phyloP scores from a whole-genome alignment of 805 yeast species.

The Zygosaccharomyces bisporus region DNA sequence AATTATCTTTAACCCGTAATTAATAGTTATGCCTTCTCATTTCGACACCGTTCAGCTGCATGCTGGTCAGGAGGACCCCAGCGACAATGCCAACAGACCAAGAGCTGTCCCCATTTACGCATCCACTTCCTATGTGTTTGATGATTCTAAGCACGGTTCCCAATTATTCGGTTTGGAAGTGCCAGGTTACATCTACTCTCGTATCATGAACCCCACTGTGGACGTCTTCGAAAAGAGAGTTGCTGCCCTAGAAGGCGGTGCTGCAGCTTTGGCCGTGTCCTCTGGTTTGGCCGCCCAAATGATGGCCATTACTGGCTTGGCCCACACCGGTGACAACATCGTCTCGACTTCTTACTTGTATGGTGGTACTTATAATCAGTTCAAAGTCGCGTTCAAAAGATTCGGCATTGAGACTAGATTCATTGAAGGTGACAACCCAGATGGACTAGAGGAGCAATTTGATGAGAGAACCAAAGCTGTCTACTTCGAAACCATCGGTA shows the following conservation, averaged over 20 bases:
- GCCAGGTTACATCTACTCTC: slow-evolving; percentile 82
- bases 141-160: slow-evolving; percentile 89
- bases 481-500: slow-evolving; percentile 86
- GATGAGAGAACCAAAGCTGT: slow-evolving; percentile 88
- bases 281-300: slow-evolving; percentile 98
- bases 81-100: slow-evolving; percentile 56
- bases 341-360: slow-evolving; percentile 82
- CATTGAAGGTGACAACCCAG: slow-evolving; percentile 74
- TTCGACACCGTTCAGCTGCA: slow-evolving; percentile 91
- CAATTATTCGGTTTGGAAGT: slow-evolving; percentile 80
- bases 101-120: slow-evolving; percentile 95
- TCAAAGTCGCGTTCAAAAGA: slow-evolving; percentile 86
- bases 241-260: slow-evolving; percentile 90
- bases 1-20: neutral
- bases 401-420: slow-evolving; percentile 83
- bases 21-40: slow-evolving; percentile 49
- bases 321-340: slow-evolving; percentile 86
- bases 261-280: slow-evolving; percentile 80
- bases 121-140: slow-evolving; percentile 82
- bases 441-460: slow-evolving; percentile 64
- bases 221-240: slow-evolving; percentile 89
- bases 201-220: slow-evolving; percentile 89
- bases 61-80: slow-evolving; percentile 82
- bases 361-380: slow-evolving; percentile 96
- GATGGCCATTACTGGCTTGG: slow-evolving; percentile 75